Evolutionary conservation across 192 early-diverging fungal genomes (phyloP), one percentile per base, ranked within the genome.

Genomic region (Gorgonomyces haynaldii): DNA sequence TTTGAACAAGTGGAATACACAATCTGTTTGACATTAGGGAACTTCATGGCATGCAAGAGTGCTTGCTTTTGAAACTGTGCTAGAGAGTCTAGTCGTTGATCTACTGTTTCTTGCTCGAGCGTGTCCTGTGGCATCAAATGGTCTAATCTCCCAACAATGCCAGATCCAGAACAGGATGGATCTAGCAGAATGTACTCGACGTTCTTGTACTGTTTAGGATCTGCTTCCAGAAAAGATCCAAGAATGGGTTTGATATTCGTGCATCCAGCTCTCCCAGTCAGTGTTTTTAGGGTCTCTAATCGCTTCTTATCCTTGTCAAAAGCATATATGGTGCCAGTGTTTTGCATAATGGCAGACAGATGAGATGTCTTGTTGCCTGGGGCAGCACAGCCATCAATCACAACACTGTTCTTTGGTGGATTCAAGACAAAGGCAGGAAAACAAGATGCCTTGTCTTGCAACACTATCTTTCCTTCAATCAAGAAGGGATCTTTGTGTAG

Each of bases 301-400:
- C 95, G 66, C 19, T 71, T 46, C 32, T 54, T 55, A 64, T 95
- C 89, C 60, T 81, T 70, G 56, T 98, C 95, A 60, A 95, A 92
- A 0, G 95, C 95, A 64, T 72, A 84, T 36, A 98, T 86, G 26
- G 60, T 74, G 9, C 91, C 95, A 5, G 73, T 71, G 45, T 92
- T 91, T 26, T 72, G 70, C 83, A 96, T 88, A 21, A 91, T 65
- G 45, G 86, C 84, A 3, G 82, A 81, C 42, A 98, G 65, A 56
- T 96, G 93, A 38, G 86, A 86, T 3, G 95, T 98, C 58, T 98
- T 98, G 68, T 98, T 98, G 83, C 86, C 86, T 4, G 86, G 88
- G 0, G 85, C 88, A 10, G 95, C 95, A 58, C 92, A 98, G 5
- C 83, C 89, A 57, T 98, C 95, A 35, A 98, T 86, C 1, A 81